Evolutionary conservation across 2,329 filamentous ascomycete genomes (phyloP).

Genomic region (Cytospora piceae): DNA sequence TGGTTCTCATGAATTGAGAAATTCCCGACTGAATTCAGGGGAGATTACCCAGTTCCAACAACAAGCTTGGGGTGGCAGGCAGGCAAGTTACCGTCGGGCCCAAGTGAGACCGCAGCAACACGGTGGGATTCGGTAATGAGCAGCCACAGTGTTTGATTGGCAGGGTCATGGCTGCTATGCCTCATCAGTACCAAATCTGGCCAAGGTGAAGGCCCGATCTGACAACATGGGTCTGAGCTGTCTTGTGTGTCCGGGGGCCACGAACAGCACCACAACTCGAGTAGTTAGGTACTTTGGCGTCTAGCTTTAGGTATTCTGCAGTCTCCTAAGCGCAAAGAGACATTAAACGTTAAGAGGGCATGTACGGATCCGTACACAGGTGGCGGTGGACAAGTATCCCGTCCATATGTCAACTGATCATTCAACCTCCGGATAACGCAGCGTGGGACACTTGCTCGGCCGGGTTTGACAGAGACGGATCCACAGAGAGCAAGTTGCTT

Average conservation of each 20-base stretch:
- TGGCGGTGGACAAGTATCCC: background rate
- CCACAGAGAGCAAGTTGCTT: background rate
- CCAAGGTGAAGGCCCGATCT: slow-evolving; percentile 2
- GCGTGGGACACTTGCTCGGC: background rate
- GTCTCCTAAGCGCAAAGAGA: background rate
- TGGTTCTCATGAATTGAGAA: slow-evolving; percentile 1
- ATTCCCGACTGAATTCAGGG: slow-evolving; percentile 7
- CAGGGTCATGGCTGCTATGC: slow-evolving; percentile 15
- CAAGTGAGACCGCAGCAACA: slow-evolving; percentile 6
- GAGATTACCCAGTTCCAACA: slow-evolving; percentile 20
- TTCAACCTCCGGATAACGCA: background rate
- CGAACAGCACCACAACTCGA: background rate
- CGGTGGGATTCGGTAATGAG: slow-evolving; percentile 3
- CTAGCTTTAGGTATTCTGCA: background rate
- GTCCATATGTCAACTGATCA: background rate
- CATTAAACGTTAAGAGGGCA: background rate
- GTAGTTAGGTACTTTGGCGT: background rate
- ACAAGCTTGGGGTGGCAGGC: slow-evolving; percentile 10
- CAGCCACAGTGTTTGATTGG: slow-evolving; percentile 20
- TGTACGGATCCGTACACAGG: background rate
- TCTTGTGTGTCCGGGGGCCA: background rate
- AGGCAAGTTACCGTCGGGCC: slow-evolving; percentile 2
- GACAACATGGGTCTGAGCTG: background rate
- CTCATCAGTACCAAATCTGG: slow-evolving; percentile 3
- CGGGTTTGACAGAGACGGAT: background rate